Evolutionary conservation across 768 basidiomycete genomes (phyloP).

Genomic region (Rickenella mellea): DNA sequence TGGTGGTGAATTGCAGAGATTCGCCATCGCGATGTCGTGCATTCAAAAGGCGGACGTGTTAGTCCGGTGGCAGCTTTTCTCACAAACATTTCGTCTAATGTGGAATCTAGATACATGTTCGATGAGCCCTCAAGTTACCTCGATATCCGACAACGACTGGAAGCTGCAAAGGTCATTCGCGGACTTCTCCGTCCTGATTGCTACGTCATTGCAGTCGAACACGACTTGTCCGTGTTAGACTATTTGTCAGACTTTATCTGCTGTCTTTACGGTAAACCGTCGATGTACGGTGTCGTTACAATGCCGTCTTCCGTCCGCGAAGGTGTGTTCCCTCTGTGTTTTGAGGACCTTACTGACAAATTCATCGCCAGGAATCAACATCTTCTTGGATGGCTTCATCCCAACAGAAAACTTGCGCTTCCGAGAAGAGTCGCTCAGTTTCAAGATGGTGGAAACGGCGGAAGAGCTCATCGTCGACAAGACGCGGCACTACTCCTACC

Average conservation of each 20-base stretch:
- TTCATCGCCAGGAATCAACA: conserved; percentile 76
- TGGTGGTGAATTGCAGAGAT: conserved; percentile 95
- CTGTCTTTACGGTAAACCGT: conserved; percentile 93
- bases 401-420: conserved; percentile 98
- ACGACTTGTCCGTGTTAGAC: conserved; percentile 96
- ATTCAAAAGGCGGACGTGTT: conserved; percentile 94
- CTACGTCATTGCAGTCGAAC: conserved; percentile 97
- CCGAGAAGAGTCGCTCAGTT: conserved; percentile 89
- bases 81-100: not conserved
- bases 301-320: conserved; percentile 98
- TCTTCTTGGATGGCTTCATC: conserved; percentile 97
- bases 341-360: conserved; percentile 1
- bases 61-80: conserved; percentile 20
- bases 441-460: conserved; percentile 96
- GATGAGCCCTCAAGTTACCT: conserved; percentile 98
- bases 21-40: conserved; percentile 96
- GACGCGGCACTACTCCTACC: conserved; percentile 85
- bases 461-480: conserved; percentile 85
- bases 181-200: conserved; percentile 70
- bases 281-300: conserved; percentile 97
- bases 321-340: conserved; percentile 38
- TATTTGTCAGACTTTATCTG: conserved; percentile 99
- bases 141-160: conserved; percentile 91
- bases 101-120: conserved; percentile 78
- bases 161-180: conserved; percentile 92